Base-by-base conservation (phyloP, 257 asterid species). In the Coffea canephora region DNA sequence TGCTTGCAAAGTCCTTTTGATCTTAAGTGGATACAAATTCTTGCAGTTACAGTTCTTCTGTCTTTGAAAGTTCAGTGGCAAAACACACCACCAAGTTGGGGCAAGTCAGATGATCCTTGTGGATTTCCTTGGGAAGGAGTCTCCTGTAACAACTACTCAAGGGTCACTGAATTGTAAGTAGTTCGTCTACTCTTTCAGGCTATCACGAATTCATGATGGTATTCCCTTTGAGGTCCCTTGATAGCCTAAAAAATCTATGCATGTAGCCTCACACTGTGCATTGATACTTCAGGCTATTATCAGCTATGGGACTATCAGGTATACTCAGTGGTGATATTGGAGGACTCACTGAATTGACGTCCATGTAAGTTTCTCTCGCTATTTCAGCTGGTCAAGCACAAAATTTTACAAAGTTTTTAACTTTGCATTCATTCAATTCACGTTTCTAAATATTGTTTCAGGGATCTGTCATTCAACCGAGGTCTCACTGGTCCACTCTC, bases 381-480 rank as follows among this genome's bases (percentile, higher is more conserved):
- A 46, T 74, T 31, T 48, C 66, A 52, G 19, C 46, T 46, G 41
- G 18, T 65, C 14, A 69, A 23, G 16, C 45, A 23, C 14, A 2
- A 39, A 4, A 11, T 2, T 9, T 0, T 0, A 4, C 1, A 25
- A 21, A 41, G 2, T 10, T n/a, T 59, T 39, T 67, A 61, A 41
- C 4, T 61, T 43, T 27, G 23, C 43, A 13, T 75, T 74, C n/a
- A n/a, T 16, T 59, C 43, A 61, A 25, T 65, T 11, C 11, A 25
- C 61, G 31, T 48, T 46, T 13, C n/a, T 6, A 72, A 23, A 46
- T 71, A 31, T 46, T 31, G 62, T 52, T 88, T 83, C 92, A 95
- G 99, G 84, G 99, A 95, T 85, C 85, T 95, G 49, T 93, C 99
- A 2, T 95, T 92, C 90, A 95, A 95, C 75, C 96, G 87, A 52